Base-by-base conservation (phyloP, 2,329 filamentous ascomycete species). In the Clonostachys rosea region DNA sequence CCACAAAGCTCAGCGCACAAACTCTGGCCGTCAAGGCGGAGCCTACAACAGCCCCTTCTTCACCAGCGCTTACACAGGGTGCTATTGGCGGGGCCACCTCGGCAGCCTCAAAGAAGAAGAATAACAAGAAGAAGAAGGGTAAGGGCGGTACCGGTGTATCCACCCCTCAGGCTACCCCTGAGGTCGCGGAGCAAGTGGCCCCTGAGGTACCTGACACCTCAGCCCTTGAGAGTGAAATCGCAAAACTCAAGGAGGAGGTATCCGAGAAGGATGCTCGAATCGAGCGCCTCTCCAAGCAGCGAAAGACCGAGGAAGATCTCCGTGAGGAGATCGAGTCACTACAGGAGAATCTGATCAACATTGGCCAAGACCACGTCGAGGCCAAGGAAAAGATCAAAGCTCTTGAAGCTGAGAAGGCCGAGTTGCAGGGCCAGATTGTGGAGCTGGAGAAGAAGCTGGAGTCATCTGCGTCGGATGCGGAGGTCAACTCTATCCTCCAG, bases 121-220 rank as follows among this genome's bases (percentile, higher is more conserved):
- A 89, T 67, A 95, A 91, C 63, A 95, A 92, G 73, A 96, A 95
- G 78, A 87, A 85, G 67, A 92, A 91, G 72, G 82, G 80, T 16
- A 79, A 76, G 34, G 81, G 79, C 52, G 66, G 72, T 9, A 65
- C 68, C n/a, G 43, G 58, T 6, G 51, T 59, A 8, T 55, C 59
- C 3, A 53, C 59, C 5, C 50, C 56, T 20, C 53, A 56, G 30
- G 55, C 64, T 11, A 61, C 67, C 5, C 50, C 61, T 5, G 67
- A 71, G 14, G 58, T 63, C 2, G 60, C 64, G 4, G 69, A 74
- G 30, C 58, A 62, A 5, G 54, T 63, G 1, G 56, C 66, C 2
- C 42, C 50, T 4, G 61, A 67, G 3, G 56, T 52, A 3, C 17
- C 49, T 18, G 61, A 59, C n/a, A 61, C 57, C 0, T 65, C 66